A percentile compares a stretch with the other conserved stretches of the same genome.
Evolutionary conservation across 169 alveolate species (phyloP).

Genomic region (Cytauxzoon felis): DNA sequence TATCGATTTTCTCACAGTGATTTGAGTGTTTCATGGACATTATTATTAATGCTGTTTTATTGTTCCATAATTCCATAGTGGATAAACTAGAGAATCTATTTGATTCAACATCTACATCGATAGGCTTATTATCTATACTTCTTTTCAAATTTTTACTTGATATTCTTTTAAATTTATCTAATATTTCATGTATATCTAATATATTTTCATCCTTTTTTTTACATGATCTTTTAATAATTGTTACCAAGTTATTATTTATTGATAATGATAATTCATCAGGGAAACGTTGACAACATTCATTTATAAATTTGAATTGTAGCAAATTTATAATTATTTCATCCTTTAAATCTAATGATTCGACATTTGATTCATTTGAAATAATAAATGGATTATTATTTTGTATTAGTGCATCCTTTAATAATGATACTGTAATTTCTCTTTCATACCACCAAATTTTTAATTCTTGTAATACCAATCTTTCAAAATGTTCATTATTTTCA

Average conservation of each 20-base stretch:
- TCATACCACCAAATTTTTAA: slow-evolving; percentile 53
- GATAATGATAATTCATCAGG: slow-evolving; percentile 19
- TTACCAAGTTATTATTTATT: not conserved
- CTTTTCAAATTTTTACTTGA: slow-evolving; percentile 14
- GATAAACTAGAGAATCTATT: slow-evolving; percentile 16
- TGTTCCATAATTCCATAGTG: slow-evolving; percentile 39
- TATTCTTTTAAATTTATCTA: not conserved
- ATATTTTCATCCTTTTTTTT: slow-evolving; percentile 1
- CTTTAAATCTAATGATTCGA: too few relatives aligned
- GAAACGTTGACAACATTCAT: slow-evolving; percentile 22
- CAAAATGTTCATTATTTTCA: slow-evolving; percentile 10
- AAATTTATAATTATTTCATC: not conserved
- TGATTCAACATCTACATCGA: slow-evolving; percentile 17
- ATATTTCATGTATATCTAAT: slow-evolving; percentile 9
- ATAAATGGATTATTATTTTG: not conserved
- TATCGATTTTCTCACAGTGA: slow-evolving; percentile 8
- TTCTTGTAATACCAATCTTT: slow-evolving; percentile 23
- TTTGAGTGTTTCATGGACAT: slow-evolving; percentile 47
- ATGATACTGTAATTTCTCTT: slow-evolving; percentile 15
- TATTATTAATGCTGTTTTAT: slow-evolving; percentile 42
- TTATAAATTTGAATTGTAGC: slow-evolving; percentile 18
- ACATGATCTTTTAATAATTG: not conserved
- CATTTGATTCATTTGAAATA: too few relatives aligned
- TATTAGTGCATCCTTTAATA: slow-evolving; percentile 13
- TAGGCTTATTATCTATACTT: slow-evolving; percentile 24